Base-by-base conservation (phyloP, 257 asterid genomes). In the Fraxinus anomala region DNA sequence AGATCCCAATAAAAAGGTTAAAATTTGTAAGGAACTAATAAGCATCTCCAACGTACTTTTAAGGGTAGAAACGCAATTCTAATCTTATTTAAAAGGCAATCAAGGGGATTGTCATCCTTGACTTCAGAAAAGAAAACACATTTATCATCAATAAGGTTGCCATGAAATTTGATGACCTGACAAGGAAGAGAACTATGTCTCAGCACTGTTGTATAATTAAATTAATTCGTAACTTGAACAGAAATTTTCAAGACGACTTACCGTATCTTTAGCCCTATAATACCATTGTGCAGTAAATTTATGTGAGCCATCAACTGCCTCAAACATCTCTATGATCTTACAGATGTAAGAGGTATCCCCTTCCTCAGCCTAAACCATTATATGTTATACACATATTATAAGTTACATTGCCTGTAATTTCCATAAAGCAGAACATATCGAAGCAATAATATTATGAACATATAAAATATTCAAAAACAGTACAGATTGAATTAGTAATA, bases 251-350 rank as follows among this genome's bases (percentile, higher is more conserved):
- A 17, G 37, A 54, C 37, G 17, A 16, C 90, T 80, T 82, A 94
- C 99, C 42, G 99, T 94, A 61, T 94, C 99, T 34, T 49, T 54
- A 0, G 96, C 88, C 76, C 97, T 81, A 30, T 94, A 91, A 80
- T 81, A 94, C 97, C 97, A 92, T 28, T 86, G 97, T 12, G 97
- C 94, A 0, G 86, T 81, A 68, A 92, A 89, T 11, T 83, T 76
- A 49, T 5, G 74, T 0, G 83, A 73, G 39, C 90, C 92, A 73
- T 94, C 88, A 2, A 75, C 73, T 10, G 86, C 91, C 82, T 90
- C 79, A 73, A 92, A 92, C 68, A 94, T 30, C 81, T 94, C 99
- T 2, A 85, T 77, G 1, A 92, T 91, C 87, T 86, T 92, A 56
- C 99, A 83, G 0, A 94, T 92, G 77, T 76, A 94, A 78, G 68